These are phyloP conservation scores for Aureobasidium sp. DNA, from an alignment of 2,329 filamentous ascomycete genomes.

Conservation along the genomic window DNA sequence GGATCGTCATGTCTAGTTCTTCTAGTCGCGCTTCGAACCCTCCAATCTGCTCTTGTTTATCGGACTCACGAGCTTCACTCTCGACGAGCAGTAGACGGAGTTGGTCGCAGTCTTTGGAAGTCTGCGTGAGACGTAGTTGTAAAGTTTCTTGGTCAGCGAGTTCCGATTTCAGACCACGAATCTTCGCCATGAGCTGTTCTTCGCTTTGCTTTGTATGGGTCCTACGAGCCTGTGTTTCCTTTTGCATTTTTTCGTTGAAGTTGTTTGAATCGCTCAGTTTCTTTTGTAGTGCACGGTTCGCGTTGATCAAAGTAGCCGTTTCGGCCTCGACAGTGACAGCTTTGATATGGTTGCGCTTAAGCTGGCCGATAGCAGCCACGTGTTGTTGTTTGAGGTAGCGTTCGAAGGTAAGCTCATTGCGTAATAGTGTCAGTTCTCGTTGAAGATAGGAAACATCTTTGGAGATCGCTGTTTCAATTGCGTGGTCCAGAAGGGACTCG, in stretches of 20 bases:
- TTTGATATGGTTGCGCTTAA: constrained; percentile 66
- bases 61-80: constrained; percentile 61
- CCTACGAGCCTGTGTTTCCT: constrained; percentile 64
- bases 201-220: constrained; percentile 74
- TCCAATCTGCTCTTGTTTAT: constrained; percentile 56
- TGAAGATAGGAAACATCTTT: constrained; percentile 52
- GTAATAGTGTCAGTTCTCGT: constrained; percentile 65
- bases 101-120: constrained; percentile 55
- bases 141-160: constrained; percentile 50
- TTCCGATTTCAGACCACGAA: constrained; percentile 62
- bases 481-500: background rate
- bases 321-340: constrained; percentile 75
- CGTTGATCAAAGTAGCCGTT: constrained; percentile 72
- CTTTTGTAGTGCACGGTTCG: constrained; percentile 65
- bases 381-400: constrained; percentile 79
- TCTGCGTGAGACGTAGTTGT: constrained; percentile 51
- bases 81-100: constrained; percentile 57
- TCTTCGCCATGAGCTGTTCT: constrained; percentile 59
- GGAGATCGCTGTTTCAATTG: background rate
- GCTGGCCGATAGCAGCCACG: constrained; percentile 70
- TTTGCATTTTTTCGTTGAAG: constrained; percentile 61
- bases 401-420: constrained; percentile 78
- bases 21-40: constrained; percentile 55
- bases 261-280: constrained; percentile 68
- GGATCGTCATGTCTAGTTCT: constrained; percentile 54